Evolutionary conservation across 1,139 yeast genomes (phyloP).

Genomic region (Sugiyamaella xylanicola): DNA sequence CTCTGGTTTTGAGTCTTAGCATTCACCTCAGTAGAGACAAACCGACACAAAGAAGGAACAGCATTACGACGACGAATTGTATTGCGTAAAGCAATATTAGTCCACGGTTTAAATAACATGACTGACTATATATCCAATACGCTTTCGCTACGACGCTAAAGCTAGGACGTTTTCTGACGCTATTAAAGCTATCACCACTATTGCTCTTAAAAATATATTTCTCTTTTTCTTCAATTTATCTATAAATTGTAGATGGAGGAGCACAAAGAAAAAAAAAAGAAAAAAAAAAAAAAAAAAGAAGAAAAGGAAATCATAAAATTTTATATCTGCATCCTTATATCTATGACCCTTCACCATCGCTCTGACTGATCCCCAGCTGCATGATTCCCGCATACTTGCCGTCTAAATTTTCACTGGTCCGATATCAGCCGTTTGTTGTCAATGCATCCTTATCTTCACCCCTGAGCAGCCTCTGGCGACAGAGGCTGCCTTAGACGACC

Average conservation of each 20-base stretch:
- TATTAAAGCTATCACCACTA: slow-evolving; percentile 1
- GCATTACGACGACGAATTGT: slow-evolving; percentile 10
- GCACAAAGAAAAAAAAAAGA: slow-evolving; percentile 19
- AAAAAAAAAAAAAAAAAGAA: slow-evolving; percentile 1
- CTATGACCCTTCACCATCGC: slow-evolving; percentile 4
- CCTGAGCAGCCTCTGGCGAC: too few relatives aligned
- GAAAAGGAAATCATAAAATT: not conserved
- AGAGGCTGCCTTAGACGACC: too few relatives aligned
- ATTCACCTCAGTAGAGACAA: slow-evolving; percentile 4
- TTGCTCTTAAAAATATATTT: slow-evolving; percentile 15
- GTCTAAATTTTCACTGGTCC: not conserved
- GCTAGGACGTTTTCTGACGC: slow-evolving; percentile 1
- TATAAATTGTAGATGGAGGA: slow-evolving; percentile 19
- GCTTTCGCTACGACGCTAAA: slow-evolving; percentile 2
- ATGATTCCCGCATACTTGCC: not conserved
- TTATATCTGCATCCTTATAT: slow-evolving; percentile 4
- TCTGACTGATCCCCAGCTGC: slow-evolving; percentile 2
- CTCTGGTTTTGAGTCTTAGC: slow-evolving; percentile 12
- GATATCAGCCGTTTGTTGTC: not conserved
- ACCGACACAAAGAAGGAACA: not conserved
- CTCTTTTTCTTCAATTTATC: slow-evolving; percentile 19
- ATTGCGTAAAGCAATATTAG: slow-evolving; percentile 10
- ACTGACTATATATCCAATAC: slow-evolving; percentile 2
- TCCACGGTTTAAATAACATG: slow-evolving; percentile 15
- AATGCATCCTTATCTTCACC: not conserved